These are phyloP conservation scores for Pyracantha coccinea DNA, from an alignment of 331 rosid genomes.

Conservation along the genomic window DNA sequence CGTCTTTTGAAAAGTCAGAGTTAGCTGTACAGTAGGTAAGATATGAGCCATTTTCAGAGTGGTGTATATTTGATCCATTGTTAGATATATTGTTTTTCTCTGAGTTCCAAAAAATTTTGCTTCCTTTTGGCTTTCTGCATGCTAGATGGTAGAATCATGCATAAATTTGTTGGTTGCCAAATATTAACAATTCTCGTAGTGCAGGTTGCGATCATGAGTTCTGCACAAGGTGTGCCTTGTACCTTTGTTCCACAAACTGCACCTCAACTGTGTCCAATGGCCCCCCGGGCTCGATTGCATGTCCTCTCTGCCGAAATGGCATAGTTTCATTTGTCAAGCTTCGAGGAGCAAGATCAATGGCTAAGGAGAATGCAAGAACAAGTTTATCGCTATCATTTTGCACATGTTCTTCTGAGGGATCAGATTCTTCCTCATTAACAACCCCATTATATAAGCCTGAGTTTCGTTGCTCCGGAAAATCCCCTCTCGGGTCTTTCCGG, in stretches of 20 bases:
- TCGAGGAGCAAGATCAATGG: slow-evolving; percentile 31
- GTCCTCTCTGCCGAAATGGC: slow-evolving; percentile 93
- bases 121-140: not conserved
- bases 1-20: not conserved
- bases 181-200: not conserved
- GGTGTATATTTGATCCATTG: not conserved
- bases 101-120: too few relatives aligned
- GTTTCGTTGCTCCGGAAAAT: slow-evolving; percentile 24
- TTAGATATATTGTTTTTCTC: too few relatives aligned
- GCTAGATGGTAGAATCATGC: not conserved
- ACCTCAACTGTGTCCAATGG: slow-evolving; percentile 32
- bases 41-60: not conserved
- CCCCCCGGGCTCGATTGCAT: slow-evolving; percentile 80
- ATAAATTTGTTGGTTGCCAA: not conserved
- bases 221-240: slow-evolving; percentile 88
- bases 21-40: not conserved
- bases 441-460: slow-evolving; percentile 55
- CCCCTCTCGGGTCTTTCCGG: slow-evolving; percentile 39
- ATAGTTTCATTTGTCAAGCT: slow-evolving; percentile 78
- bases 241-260: slow-evolving; percentile 76
- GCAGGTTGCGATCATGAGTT: slow-evolving; percentile 97
- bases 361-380: slow-evolving; percentile 35
- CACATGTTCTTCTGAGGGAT: slow-evolving; percentile 47
- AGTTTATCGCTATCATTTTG: slow-evolving; percentile 64
- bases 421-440: slow-evolving; percentile 39